phyloP scores from a whole-genome alignment of 2,329 filamentous ascomycete species.

The Fusarium pseudonygamai region DNA sequence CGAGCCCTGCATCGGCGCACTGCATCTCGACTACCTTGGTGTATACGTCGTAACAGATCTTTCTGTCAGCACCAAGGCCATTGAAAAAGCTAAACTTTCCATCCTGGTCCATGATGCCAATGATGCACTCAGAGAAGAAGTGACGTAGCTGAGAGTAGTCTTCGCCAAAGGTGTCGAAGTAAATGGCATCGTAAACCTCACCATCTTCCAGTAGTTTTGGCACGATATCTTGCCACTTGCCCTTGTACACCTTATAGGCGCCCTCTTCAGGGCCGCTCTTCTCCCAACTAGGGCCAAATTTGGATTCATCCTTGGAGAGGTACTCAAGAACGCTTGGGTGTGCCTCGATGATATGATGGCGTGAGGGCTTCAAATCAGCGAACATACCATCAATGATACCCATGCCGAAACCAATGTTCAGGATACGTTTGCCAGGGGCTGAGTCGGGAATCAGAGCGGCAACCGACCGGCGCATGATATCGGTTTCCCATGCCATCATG shows the following conservation, averaged over 20 bases:
- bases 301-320: conserved; percentile 59
- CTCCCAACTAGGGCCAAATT: conserved; percentile 67
- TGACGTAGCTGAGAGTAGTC: conserved; percentile 85
- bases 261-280: conserved; percentile 65
- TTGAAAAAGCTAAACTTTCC: conserved; percentile 90
- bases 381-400: conserved; percentile 86
- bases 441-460: conserved; percentile 66
- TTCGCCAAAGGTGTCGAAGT: conserved; percentile 98
- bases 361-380: conserved; percentile 70
- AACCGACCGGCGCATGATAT: conserved; percentile 84
- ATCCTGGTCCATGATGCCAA: conserved; percentile 75
- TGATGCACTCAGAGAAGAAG: conserved; percentile 90
- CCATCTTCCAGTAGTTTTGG: conserved; percentile 73
- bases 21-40: conserved; percentile 92
- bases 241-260: conserved; percentile 73
- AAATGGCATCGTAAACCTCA: conserved; percentile 84
- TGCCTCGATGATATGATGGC: conserved; percentile 88
- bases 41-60: conserved; percentile 96
- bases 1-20: conserved; percentile 85
- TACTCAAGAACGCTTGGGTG: conserved; percentile 79
- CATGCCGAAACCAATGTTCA: conserved; percentile 93
- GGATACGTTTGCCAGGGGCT: conserved; percentile 68
- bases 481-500: conserved; percentile 94
- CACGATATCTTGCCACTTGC: conserved; percentile 84
- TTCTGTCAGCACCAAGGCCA: conserved; percentile 89